Conservation (phyloP, 495 filamentous ascomycete genomes). For the Aspergillus hancockii region DNA sequence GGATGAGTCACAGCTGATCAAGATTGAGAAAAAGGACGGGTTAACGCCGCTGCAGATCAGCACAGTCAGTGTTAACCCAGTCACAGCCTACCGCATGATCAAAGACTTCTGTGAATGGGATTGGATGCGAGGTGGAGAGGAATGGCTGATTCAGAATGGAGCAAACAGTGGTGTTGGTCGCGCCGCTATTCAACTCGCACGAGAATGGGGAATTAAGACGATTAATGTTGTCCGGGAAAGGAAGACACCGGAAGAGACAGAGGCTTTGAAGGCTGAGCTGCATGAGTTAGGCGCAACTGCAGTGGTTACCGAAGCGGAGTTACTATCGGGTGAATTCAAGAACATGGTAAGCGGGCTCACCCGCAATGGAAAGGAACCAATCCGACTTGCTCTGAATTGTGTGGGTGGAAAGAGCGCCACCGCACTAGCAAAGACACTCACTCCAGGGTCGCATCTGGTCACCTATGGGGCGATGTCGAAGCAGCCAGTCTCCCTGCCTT, state of each 20-base stretch:
- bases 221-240: constrained; percentile 83
- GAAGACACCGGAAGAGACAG: constrained; percentile 58
- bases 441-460: constrained; percentile 69
- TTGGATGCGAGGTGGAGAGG: constrained; percentile 49
- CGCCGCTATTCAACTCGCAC: constrained; percentile 81
- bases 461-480: constrained; percentile 96
- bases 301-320: constrained; percentile 77
- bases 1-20: constrained; percentile 63
- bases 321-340: constrained; percentile 65
- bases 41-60: constrained; percentile 74
- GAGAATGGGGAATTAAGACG: constrained; percentile 80
- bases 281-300: constrained; percentile 70
- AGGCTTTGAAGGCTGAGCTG: constrained; percentile 70
- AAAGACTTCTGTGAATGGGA: constrained; percentile 71
- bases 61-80: constrained; percentile 87
- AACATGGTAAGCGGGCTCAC: constrained; percentile 69
- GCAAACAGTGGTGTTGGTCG: constrained; percentile 91
- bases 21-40: constrained; percentile 64
- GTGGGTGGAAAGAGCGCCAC: constrained; percentile 86
- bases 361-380: constrained; percentile 61
- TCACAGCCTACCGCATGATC: constrained; percentile 90
- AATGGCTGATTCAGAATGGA: constrained; percentile 96
- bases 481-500: constrained; percentile 75
- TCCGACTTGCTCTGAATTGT: constrained; percentile 85
- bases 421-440: constrained; percentile 68